Evolutionary conservation across 2,329 filamentous ascomycete genomes (phyloP), one percentile per base, ranked within the genome.

Genomic region (Sarocladium oryzae): DNA sequence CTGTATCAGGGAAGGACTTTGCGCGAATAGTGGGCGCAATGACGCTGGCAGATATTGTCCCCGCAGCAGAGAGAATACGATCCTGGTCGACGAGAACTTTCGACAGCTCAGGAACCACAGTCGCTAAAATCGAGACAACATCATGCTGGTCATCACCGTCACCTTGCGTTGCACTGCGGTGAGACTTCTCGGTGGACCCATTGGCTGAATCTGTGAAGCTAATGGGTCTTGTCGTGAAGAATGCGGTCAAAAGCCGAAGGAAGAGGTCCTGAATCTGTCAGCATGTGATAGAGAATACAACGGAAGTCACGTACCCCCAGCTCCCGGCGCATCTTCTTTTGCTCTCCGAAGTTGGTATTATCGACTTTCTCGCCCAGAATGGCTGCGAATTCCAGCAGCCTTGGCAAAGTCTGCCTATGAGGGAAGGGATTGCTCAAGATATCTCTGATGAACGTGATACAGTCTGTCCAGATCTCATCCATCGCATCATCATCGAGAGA

Each of bases 381-480:
- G 1, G 88, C 87, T 1, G 89, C 87, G 61, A 97, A 96, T 59
- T 95, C 88, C 11, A 99, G 73, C 40, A 99, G 72, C 49, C 85
- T 84, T 6, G 93, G 88, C 35, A 99, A 69, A 7, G 91, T 92
- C 63, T 96, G 91, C 52, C 93, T 79, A 69, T 99, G 92, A 2
- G 93, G 93, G 61, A 99, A 89, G 1, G 93, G 95, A 62, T 99
- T 99, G 21, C 86, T 84, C 24, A 99, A 76, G 24, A 99, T 79
- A 63, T 99, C 95, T 56, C 84, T 86, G 54, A 97, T 68, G 66
- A 99, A 99, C 0, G 86, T 81, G 61, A 91, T 89, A 65, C 92
- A 99, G 64, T 99, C 92, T 36, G 84, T 78, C 93, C 93, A 99
- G 46, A 99, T 96, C 68, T 99, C 93, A 61, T 99, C 93, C 79